Conservation (phyloP, 108 stramenopile species). For the Cyclotella sp. region DNA sequence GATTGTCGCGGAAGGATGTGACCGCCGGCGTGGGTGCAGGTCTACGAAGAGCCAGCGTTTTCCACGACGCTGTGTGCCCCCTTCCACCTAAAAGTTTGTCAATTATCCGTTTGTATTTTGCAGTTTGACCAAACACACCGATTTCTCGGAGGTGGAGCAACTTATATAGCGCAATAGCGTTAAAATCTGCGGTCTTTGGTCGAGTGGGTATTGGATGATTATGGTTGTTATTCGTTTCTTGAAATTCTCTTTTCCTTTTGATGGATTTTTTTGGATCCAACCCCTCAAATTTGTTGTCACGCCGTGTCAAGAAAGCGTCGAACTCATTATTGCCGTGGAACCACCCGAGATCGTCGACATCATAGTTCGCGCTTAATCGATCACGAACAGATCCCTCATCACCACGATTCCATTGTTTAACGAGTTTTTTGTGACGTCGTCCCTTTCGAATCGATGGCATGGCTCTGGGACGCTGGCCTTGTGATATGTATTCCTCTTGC, state of each 20-base stretch:
- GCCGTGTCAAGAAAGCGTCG: constrained; percentile 5
- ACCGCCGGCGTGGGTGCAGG: not conserved
- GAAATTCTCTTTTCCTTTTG: not conserved
- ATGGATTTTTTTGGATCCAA: not conserved
- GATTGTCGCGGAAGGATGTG: not conserved
- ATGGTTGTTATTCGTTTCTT: not conserved
- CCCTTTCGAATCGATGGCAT: constrained; percentile 1
- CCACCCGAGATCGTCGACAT: not conserved
- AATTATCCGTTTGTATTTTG: not conserved
- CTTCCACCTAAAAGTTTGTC: not conserved
- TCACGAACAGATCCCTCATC: not conserved
- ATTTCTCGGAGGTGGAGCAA: constrained; percentile 33
- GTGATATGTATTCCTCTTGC: not conserved
- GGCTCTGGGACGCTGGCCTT: not conserved
- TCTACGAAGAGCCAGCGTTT: constrained; percentile 20
- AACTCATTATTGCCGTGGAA: not conserved
- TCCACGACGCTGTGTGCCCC: not conserved
- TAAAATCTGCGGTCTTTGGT: not conserved
- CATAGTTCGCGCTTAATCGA: not conserved
- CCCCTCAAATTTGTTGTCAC: not conserved
- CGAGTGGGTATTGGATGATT: not conserved
- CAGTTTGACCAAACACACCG: constrained; percentile 12
- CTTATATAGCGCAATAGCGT: not conserved
- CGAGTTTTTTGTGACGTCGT: not conserved
- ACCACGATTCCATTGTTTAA: not conserved